Evolutionary conservation across 306 rosid genomes (phyloP).

Genomic region (Castanopsis chinensis): DNA sequence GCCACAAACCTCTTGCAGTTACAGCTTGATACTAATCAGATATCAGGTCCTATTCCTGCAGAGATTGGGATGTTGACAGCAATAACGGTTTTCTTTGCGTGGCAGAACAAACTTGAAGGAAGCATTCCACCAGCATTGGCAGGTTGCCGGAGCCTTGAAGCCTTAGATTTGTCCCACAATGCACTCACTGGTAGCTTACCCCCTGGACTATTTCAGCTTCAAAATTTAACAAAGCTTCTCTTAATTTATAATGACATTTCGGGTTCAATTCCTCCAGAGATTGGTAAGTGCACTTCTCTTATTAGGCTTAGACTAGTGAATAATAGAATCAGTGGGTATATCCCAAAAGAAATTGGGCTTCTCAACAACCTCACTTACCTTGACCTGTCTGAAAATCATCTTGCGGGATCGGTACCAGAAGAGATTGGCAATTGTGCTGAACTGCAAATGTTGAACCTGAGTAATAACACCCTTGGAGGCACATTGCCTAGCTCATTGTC

Average conservation of each 20-base stretch:
- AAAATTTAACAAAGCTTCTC: constrained; percentile 70
- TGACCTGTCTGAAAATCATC: constrained; percentile 71
- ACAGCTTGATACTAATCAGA: constrained; percentile 72
- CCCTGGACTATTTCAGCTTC: constrained; percentile 62
- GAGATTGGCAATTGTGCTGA: constrained; percentile 66
- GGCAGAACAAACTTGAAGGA: constrained; percentile 92
- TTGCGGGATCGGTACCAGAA: constrained; percentile 56
- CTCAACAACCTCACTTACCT: constrained; percentile 60
- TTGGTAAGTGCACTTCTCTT: constrained; percentile 71
- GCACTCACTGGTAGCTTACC: constrained; percentile 66
- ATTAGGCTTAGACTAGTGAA: constrained; percentile 56
- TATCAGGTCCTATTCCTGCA: constrained; percentile 69
- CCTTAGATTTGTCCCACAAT: constrained; percentile 80
- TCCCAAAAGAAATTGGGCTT: constrained; percentile 64
- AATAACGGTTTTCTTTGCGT: constrained; percentile 65
- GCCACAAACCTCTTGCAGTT: constrained; percentile 68
- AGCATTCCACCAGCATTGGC: constrained; percentile 62
- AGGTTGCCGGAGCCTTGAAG: constrained; percentile 59
- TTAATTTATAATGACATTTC: constrained; percentile 72
- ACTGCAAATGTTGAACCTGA: constrained; percentile 78
- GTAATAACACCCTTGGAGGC: constrained; percentile 74
- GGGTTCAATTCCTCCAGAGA: constrained; percentile 60
- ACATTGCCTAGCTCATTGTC: constrained; percentile 55
- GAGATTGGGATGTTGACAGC: constrained; percentile 57
- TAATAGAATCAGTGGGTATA: constrained; percentile 65